Evolutionary conservation across 768 basidiomycete genomes (phyloP).

Genomic region (Myochromella boudieri): DNA sequence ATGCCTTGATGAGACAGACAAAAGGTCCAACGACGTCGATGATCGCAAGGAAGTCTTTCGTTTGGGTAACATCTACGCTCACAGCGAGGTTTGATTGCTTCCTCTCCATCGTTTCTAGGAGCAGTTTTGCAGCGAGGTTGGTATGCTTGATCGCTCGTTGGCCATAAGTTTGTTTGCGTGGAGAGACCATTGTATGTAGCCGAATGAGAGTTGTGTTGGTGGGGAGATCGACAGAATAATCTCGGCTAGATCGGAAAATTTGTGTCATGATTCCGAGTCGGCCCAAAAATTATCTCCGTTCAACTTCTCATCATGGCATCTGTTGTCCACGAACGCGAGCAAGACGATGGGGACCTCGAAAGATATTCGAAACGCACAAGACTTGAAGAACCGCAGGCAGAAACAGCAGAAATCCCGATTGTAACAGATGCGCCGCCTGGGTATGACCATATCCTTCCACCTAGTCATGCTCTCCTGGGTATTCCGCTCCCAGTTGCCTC

Average conservation of each 20-base stretch:
- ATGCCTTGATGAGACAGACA: constrained; percentile 93
- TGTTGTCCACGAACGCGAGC: constrained; percentile 51
- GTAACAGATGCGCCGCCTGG: constrained; percentile 12
- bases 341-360: constrained; percentile 42
- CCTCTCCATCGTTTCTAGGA: constrained; percentile 80
- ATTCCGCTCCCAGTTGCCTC: constrained; percentile 49
- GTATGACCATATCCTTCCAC: constrained; percentile 54
- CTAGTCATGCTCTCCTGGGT: constrained; percentile 71
- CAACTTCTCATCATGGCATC: constrained; percentile 29
- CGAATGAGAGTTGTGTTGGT: no score
- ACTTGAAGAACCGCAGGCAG: constrained; percentile 28
- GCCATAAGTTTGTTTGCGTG: constrained; percentile 55
- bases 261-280: no score
- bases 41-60: constrained; percentile 77
- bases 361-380: constrained; percentile 45
- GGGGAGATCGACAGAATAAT: no score
- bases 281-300: background rate
- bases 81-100: constrained; percentile 94
- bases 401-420: background rate
- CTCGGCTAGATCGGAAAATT: constrained; percentile 6
- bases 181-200: constrained; percentile 26
- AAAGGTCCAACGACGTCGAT: constrained; percentile 87
- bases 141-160: constrained; percentile 53
- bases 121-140: constrained; percentile 77
- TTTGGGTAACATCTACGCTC: constrained; percentile 89